phyloP scores from a whole-genome alignment of 2,329 filamentous ascomycete genomes.

The Pseudogymnoascus sp. region DNA sequence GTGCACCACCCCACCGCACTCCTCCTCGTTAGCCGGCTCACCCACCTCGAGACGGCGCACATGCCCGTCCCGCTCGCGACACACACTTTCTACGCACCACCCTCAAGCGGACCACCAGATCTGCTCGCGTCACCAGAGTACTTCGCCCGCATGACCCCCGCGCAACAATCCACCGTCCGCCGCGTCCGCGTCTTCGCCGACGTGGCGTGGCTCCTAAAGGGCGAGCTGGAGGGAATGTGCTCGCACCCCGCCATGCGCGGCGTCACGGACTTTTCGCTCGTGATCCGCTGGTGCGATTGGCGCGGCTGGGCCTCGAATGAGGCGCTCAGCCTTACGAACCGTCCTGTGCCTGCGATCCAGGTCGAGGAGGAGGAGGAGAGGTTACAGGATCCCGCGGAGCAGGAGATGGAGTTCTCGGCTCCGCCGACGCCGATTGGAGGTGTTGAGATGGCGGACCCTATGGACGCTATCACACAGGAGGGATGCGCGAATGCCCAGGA shows the following conservation, averaged over 20 bases:
- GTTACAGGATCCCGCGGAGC: background rate
- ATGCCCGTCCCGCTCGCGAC: background rate
- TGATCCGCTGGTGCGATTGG: constrained; percentile 3
- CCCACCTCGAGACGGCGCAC: background rate
- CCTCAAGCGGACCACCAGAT: background rate
- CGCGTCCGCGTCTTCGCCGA: background rate
- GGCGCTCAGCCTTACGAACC: background rate
- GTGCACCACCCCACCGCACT: background rate
- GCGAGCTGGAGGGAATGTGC: background rate
- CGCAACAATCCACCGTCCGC: background rate
- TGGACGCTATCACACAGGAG: background rate
- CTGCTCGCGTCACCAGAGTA: background rate
- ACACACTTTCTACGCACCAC: background rate
- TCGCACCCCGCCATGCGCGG: background rate
- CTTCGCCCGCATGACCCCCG: background rate
- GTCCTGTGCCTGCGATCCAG: background rate
- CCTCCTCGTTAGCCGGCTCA: background rate
- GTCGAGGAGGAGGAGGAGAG: constrained; percentile 1
- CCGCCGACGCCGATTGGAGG: background rate
- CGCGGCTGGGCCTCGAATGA: constrained; percentile 2
- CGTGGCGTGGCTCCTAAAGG: background rate
- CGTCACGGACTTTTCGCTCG: background rate
- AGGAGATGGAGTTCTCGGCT: constrained; percentile 1
- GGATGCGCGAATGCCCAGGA: background rate
- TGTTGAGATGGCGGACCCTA: background rate